Evolutionary conservation across 768 basidiomycete genomes (phyloP).

Genomic region (Amanita polypyramis): DNA sequence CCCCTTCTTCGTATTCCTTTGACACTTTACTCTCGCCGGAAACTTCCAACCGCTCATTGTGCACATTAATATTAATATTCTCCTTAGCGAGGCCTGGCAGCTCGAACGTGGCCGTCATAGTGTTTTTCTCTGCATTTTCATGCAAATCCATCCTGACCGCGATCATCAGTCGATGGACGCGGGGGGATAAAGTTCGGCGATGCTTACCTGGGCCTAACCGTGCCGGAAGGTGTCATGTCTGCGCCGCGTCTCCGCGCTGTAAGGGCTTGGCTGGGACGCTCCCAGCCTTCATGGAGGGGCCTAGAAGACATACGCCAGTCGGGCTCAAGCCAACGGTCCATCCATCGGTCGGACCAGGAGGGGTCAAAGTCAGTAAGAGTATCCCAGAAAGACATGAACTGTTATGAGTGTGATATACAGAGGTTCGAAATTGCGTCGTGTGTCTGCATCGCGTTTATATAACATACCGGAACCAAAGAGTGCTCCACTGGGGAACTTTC

Average conservation of each 20-base stretch:
- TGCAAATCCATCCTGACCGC: conserved; percentile 39
- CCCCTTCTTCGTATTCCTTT: conserved; percentile 21
- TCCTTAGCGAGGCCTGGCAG: conserved; percentile 43
- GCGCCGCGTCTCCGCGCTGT: neutral
- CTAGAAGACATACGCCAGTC: neutral
- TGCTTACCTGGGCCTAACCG: conserved; percentile 4
- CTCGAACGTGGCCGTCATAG: conserved; percentile 45
- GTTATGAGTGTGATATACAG: neutral
- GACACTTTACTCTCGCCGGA: conserved; percentile 33
- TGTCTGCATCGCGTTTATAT: neutral
- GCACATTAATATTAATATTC: conserved; percentile 39
- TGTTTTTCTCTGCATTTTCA: conserved; percentile 32
- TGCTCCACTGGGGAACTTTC: conserved; percentile 2
- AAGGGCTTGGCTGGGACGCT: conserved; percentile 1
- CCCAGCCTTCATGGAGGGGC: neutral
- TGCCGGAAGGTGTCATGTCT: neutral
- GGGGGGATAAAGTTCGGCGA: neutral
- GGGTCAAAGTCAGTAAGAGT: neutral
- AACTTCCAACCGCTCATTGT: conserved; percentile 35
- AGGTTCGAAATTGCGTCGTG: neutral
- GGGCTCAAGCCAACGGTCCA: neutral
- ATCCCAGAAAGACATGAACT: conserved; percentile 2
- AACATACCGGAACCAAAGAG: neutral
- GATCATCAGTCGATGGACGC: neutral
- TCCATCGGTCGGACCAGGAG: neutral